Evolutionary conservation across 2,329 filamentous ascomycete genomes (phyloP), one percentile per base, ranked within the genome.

Genomic region (Neophaeococcomyces aloes): DNA sequence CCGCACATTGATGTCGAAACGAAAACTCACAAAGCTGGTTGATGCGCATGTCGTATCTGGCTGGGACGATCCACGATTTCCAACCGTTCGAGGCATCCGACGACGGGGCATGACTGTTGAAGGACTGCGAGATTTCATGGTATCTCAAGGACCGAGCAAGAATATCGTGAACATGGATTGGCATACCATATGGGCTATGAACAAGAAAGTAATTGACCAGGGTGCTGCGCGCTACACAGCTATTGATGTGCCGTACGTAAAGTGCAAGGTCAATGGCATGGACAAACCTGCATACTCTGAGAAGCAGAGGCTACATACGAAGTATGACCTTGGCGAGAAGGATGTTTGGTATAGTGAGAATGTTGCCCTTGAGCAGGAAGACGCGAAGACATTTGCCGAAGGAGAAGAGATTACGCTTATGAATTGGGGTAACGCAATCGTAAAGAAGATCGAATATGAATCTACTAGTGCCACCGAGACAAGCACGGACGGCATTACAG

Each of bases 171-270:
- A 69, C 52, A 65, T 71, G 48, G 68, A 71, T 51, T 70, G 68
- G 68, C 65, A 65, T 40, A 57, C 65, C 11, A 65, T 71, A 53
- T 71, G 68, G 68, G 65, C 66, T 21, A 63, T 65, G 38, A 89
- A 89, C 71, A 88, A 86, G 69, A 85, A 86, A 65, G 77, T 83
- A 57, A 86, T 89, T 49, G 84, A 89, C 61, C 83, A 83, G n/a
- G 46, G 52, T 23, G 57, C 56, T 10, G 53, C 56, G 2, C 50
- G 59, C 34, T 57, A 59, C 46, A 60, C 58, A 19, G 58, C 57
- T 4, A 53, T 62, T 32, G 55, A 56, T 35, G 48, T 52, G 17
- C 53, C 53, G 18, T 49, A 52, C 25, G 56, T 61, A 11, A 45
- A 49, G 7, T 55, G 52, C 45, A 59, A 48, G 21, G 49, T 94